phyloP scores from a whole-genome alignment of 2,329 filamentous ascomycete genomes.

The Pseudopyricularia cyperi region DNA sequence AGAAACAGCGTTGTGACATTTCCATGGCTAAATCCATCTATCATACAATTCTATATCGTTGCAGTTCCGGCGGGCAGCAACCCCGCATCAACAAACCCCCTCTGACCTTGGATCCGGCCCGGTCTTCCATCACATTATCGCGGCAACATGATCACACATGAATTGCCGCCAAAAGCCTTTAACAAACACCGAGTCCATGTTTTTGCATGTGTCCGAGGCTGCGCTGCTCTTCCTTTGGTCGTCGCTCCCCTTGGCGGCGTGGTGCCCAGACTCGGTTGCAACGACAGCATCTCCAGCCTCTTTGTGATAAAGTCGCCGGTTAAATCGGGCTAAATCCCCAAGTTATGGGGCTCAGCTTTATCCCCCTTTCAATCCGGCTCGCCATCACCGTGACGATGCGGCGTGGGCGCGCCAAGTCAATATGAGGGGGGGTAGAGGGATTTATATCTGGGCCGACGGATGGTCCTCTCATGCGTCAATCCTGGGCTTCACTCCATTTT shows the following conservation, averaged over 20 bases:
- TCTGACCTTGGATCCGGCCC: not conserved
- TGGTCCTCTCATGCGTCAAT: not conserved
- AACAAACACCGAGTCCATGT: too few species aligned
- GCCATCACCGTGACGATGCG: not conserved
- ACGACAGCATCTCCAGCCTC: not conserved
- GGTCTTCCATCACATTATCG: not conserved
- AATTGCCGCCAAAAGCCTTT: too few species aligned
- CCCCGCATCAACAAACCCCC: not conserved
- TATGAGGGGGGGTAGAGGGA: not conserved
- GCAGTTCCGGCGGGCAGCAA: not conserved
- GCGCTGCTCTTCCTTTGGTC: not conserved
- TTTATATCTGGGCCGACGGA: not conserved
- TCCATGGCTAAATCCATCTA: too few species aligned
- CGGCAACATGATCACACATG: too few species aligned
- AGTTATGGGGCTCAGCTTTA: constrained; percentile 1
- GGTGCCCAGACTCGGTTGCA: not conserved
- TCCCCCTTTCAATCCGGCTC: not conserved
- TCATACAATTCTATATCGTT: not conserved
- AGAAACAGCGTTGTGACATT: too few species aligned
- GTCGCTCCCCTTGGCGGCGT: not conserved
- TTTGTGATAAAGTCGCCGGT: constrained; percentile 5
- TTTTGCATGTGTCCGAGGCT: too few species aligned
- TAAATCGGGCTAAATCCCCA: constrained; percentile 3
- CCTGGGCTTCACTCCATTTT: too few species aligned
- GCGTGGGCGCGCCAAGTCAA: not conserved